Evolutionary conservation across 805 yeast genomes (phyloP), one percentile per base, ranked within the genome.

Genomic region (Saturnispora hagleri): DNA sequence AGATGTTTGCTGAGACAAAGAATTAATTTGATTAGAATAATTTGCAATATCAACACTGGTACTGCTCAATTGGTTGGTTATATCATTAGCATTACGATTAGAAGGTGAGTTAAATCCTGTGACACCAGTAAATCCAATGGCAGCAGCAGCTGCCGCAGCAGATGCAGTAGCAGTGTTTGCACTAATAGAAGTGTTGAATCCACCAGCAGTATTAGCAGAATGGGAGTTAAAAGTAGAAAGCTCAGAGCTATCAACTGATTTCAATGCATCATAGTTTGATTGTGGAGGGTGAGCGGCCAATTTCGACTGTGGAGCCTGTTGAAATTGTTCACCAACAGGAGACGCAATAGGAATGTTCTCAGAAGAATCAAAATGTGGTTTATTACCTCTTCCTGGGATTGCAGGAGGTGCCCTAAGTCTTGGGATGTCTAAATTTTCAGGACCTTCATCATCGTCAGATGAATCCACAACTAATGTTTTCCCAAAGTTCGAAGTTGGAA

Each of bases 1-100:
- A 0, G 86, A 73, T 1, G 95, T 86, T 66, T 89, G 96, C 22
- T 75, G 69, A 1, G 89, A 77, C 57, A 91, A 71, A 0, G 96
- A 85, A 56, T 81, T 81, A 57, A 88, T 83, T 69, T 90, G 96
- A 59, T 84, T 87, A 0, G 95, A 85, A 42, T 86, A 73, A 59
- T 90, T 88, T 15, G 95, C 96, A 65, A 89, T 77, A 59, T 88
- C 96, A 6, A 89, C 78, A 6, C 93, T 81, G 4, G 96, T 91
- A 54, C 79, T 78, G 1, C 95, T 81, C 47, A 89, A 70, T 61
- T 83, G 81, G 28, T 82, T 80, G 1, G 87, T 76, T 1, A 52
- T 20, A 5, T 53, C 54, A n/a, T 43, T 34, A 20, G 35, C 41
- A 26, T 20, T 26, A 18, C 47, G 24, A 9, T 27, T 40, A 42